These are phyloP conservation scores for Serendipita sp. DNA, from an alignment of 768 basidiomycete species.

Conservation along the genomic window DNA sequence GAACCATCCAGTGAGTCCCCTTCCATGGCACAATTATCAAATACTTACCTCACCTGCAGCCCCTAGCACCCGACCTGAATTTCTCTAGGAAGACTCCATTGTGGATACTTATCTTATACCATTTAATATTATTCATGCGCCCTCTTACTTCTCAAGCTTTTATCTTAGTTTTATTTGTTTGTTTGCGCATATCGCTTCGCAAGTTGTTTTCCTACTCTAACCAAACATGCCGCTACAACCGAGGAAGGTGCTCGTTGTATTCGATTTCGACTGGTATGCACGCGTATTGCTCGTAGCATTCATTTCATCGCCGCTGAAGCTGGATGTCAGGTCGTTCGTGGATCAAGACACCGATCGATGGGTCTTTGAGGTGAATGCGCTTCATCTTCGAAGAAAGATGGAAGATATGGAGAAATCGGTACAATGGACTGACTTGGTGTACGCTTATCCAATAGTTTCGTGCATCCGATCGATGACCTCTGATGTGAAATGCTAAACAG, in stretches of 20 bases:
- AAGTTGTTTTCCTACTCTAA: neutral
- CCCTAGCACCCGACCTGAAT: too few species aligned
- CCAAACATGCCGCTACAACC: neutral
- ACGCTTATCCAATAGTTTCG: conserved; percentile 17
- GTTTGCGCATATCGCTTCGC: too few species aligned
- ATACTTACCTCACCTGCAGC: too few species aligned
- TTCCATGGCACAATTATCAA: too few species aligned
- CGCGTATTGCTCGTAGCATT: neutral
- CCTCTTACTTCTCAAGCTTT: too few species aligned
- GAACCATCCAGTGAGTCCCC: too few species aligned
- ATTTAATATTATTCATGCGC: too few species aligned
- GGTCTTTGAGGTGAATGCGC: conserved; percentile 76
- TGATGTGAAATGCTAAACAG: conserved; percentile 22
- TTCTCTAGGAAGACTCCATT: too few species aligned
- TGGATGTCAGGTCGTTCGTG: conserved; percentile 53
- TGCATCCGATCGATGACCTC: neutral
- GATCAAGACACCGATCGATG: conserved; percentile 97
- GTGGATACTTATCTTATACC: too few species aligned
- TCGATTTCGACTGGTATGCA: neutral
- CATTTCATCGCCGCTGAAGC: neutral
- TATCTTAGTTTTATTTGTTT: too few species aligned
- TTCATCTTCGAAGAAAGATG: conserved; percentile 71
- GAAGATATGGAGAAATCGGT: conserved; percentile 41
- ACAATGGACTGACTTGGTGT: conserved; percentile 97
- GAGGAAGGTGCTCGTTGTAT: neutral